Conservation (phyloP, 2,329 filamentous ascomycete genomes). For the Fusarium sp. region DNA sequence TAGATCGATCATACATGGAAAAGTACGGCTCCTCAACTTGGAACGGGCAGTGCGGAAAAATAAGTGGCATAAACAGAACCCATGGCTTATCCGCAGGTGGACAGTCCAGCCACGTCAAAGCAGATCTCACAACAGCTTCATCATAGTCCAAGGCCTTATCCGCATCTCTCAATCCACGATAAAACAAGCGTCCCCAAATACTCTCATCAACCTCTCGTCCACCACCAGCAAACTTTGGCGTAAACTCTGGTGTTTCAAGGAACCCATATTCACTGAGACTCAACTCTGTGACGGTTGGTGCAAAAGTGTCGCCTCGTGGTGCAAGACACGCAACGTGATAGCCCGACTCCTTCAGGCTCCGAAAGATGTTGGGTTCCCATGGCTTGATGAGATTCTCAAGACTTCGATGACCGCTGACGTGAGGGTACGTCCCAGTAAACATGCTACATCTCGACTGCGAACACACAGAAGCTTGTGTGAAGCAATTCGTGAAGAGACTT, state of each 20-base stretch:
- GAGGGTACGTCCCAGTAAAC: conserved; percentile 58
- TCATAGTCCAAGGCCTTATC: conserved; percentile 55
- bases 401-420: conserved; percentile 56
- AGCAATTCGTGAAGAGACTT: conserved; percentile 56
- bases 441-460: conserved; percentile 57
- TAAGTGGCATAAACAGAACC: conserved; percentile 54
- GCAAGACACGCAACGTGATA: conserved; percentile 59
- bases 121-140: conserved; percentile 53
- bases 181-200: conserved; percentile 54
- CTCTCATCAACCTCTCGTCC: conserved; percentile 42
- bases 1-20: conserved; percentile 53
- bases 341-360: conserved; percentile 53
- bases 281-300: conserved; percentile 54
- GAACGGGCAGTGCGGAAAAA: conserved; percentile 59
- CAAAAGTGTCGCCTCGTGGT: conserved; percentile 54
- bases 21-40: conserved; percentile 59
- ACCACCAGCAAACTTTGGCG: conserved; percentile 43
- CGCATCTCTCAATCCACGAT: conserved; percentile 51
- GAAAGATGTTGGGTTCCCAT: conserved; percentile 59
- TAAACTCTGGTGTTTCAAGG: conserved; percentile 49
- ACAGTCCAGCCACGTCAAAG: conserved; percentile 54
- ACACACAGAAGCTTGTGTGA: conserved; percentile 57
- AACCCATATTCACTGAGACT: conserved; percentile 57
- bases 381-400: conserved; percentile 59
- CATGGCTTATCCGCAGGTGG: conserved; percentile 53